Evolutionary conservation across 1,139 yeast species (phyloP).

Genomic region (Suhomyces guaymorum): DNA sequence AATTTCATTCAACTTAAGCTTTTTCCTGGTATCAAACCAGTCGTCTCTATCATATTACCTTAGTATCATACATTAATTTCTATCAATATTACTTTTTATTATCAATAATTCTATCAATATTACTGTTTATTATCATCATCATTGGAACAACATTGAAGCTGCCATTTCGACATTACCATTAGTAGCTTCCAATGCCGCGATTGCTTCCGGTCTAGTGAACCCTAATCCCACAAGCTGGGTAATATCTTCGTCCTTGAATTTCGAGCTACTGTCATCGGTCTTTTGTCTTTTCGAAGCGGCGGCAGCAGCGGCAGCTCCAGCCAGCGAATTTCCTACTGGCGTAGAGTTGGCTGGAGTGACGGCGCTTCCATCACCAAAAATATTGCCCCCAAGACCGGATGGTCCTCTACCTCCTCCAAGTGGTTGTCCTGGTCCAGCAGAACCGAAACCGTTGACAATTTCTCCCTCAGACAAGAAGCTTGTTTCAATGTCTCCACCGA

Average conservation of each 20-base stretch:
- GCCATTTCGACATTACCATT: constrained; percentile 83
- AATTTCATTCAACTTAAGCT: no score
- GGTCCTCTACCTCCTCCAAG: constrained; percentile 9
- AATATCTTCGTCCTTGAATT: constrained; percentile 47
- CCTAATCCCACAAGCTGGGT: constrained; percentile 67
- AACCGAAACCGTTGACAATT: constrained; percentile 2
- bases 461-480: constrained; percentile 74
- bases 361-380: constrained; percentile 28
- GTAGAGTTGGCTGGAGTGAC: constrained; percentile 12
- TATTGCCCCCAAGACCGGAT: constrained; percentile 37
- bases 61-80: no score
- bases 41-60: no score
- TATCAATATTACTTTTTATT: no score
- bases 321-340: constrained; percentile 14
- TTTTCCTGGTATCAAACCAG: no score
- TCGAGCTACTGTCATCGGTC: constrained; percentile 3
- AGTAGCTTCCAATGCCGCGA: constrained; percentile 64
- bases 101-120: no score
- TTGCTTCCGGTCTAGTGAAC: constrained; percentile 62
- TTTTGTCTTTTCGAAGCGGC: constrained; percentile 33
- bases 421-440: constrained; percentile 4
- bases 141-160: constrained; percentile 68
- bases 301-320: constrained; percentile 30
- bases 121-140: no score
- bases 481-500: constrained; percentile 70